Base-by-base conservation (phyloP, 192 early-diverging fungal species). In the Entophlyctis helioformis region DNA sequence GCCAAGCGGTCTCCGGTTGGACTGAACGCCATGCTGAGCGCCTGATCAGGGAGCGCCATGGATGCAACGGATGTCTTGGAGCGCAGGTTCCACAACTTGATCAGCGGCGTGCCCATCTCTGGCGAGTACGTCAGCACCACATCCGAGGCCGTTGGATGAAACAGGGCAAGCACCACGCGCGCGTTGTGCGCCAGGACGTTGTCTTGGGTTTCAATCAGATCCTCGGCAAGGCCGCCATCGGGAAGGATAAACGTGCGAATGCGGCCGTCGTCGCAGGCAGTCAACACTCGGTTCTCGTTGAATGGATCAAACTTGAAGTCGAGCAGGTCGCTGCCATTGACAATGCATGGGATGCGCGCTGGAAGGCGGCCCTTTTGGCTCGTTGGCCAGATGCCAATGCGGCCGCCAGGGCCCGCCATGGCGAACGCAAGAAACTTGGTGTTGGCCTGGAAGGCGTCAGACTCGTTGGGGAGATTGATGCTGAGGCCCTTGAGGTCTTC, bases 221-320 rank as follows among this genome's bases (percentile, higher is more conserved):
- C 80, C 22, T 76, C 66, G 1, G 51, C 59, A 13, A 86, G 44
- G 21, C 73, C 80, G 0, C 57, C 68, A 2, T 66, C 64, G 1
- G 84, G 76, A 27, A 87, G 54, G 15, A 50, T 46, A 48, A 53
- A 73, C 53, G 75, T 36, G 52, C 64, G 40, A 56, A 77, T 33
- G 64, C 76, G 76, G 21, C 71, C 78, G 35, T 88, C 84, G 13
- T 83, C 80, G 20, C 64, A 66, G 0, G 60, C 78, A 41, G 78
- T 80, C 19, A 73, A 60, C 16, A 87, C 53, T 9, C 54, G 32
- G 15, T 62, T 60, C 2, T 54, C 54, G 46, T 82, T 65, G 59
- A 89, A 88, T 13, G 85, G 84, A 50, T 85, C 72, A 33, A 82
- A 78, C 40, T 76, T 66, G 44, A 87, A 85, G 34, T 80, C 74